phyloP scores from a whole-genome alignment of 768 basidiomycete genomes.

The Podaxis mareebaensis region DNA sequence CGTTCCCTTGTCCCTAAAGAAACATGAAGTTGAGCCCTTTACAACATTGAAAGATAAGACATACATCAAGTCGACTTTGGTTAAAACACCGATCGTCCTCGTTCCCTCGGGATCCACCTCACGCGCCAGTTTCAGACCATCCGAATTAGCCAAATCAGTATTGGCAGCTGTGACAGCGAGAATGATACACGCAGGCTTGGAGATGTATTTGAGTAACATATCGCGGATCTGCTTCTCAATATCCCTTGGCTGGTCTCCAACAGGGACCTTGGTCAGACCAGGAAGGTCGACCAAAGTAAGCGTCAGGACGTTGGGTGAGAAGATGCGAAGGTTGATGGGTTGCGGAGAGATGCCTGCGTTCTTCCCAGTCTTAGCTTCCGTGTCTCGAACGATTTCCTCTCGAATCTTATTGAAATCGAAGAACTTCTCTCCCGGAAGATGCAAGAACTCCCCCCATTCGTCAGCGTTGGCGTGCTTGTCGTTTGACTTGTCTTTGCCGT shows the following conservation, averaged over 20 bases:
- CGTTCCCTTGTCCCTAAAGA: constrained; percentile 86
- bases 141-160: constrained; percentile 97
- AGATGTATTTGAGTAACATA: constrained; percentile 95
- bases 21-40: constrained; percentile 8
- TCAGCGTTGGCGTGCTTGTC: constrained; percentile 86
- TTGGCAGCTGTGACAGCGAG: constrained; percentile 96
- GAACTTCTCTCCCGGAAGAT: constrained; percentile 95
- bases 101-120: constrained; percentile 98
- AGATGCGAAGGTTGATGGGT: constrained; percentile 97
- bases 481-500: constrained; percentile 48
- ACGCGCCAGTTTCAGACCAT: constrained; percentile 93
- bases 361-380: constrained; percentile 97
- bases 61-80: constrained; percentile 97
- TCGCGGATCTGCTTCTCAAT: constrained; percentile 98
- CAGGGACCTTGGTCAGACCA: constrained; percentile 92
- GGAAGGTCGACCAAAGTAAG: constrained; percentile 97
- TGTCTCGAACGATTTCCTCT: constrained; percentile 94
- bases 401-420: constrained; percentile 97
- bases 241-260: constrained; percentile 95
- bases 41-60: constrained; percentile 29
- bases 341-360: constrained; percentile 97
- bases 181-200: constrained; percentile 93
- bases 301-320: constrained; percentile 95
- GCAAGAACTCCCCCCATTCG: constrained; percentile 99
- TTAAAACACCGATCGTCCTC: constrained; percentile 96